These are phyloP conservation scores for Saturnispora gosingensis DNA, from an alignment of 805 yeast species.

Conservation along the genomic window DNA sequence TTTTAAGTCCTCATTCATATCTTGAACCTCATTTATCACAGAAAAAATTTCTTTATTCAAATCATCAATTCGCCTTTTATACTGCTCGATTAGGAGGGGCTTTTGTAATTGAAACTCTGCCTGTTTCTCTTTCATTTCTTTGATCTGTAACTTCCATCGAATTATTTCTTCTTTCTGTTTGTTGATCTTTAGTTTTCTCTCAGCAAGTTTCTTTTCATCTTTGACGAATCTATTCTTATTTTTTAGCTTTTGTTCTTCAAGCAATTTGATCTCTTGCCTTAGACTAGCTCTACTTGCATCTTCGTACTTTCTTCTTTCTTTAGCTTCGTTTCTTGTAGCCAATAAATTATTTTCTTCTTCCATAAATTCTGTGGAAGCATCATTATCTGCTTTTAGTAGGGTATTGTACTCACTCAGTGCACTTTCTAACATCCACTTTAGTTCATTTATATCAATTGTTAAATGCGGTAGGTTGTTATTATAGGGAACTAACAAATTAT, in stretches of 20 bases:
- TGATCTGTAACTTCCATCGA: slow-evolving; percentile 26
- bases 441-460: slow-evolving; percentile 34
- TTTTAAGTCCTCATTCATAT: slow-evolving; percentile 27
- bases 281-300: slow-evolving; percentile 32
- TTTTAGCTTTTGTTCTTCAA: slow-evolving; percentile 33
- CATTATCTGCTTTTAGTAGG: slow-evolving; percentile 27
- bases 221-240: slow-evolving; percentile 29
- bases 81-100: slow-evolving; percentile 15
- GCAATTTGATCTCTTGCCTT: slow-evolving; percentile 32
- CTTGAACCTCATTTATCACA: slow-evolving; percentile 22
- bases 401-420: slow-evolving; percentile 34
- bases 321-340: slow-evolving; percentile 29
- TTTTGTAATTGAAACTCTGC: slow-evolving; percentile 8
- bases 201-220: slow-evolving; percentile 24
- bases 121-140: slow-evolving; percentile 17
- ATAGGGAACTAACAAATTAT: slow-evolving; percentile 9
- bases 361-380: slow-evolving; percentile 27
- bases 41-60: slow-evolving; percentile 22
- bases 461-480: slow-evolving; percentile 21
- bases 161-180: slow-evolving; percentile 28
- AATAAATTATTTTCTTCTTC: slow-evolving; percentile 31
- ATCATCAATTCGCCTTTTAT: slow-evolving; percentile 19
- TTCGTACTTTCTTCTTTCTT: slow-evolving; percentile 33
- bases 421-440: slow-evolving; percentile 33
- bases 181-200: slow-evolving; percentile 24